phyloP scores from a whole-genome alignment of 306 rosid species.

The Astragalus glycyphyllos region DNA sequence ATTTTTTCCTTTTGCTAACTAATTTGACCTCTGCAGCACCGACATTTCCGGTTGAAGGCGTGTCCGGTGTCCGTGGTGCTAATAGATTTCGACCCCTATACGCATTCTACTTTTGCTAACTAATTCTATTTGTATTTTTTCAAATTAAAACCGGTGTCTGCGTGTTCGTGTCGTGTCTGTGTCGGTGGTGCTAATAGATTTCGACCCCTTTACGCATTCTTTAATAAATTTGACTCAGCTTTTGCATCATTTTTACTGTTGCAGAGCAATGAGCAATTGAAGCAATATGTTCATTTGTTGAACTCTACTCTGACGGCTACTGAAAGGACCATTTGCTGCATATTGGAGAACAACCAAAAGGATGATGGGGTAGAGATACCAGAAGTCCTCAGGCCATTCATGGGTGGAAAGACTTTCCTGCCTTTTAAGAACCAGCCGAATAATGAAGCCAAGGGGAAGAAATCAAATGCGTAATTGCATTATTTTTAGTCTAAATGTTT shows the following conservation, averaged over 20 bases:
- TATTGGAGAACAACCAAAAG: conserved; percentile 91
- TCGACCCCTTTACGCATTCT: not conserved
- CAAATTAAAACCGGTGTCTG: too few species aligned
- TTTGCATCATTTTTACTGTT: conserved; percentile 36
- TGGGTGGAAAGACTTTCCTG: conserved; percentile 82
- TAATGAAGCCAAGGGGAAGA: conserved; percentile 92
- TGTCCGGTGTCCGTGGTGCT: too few species aligned
- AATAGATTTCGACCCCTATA: too few species aligned
- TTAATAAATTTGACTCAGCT: conserved; percentile 29
- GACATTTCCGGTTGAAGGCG: too few species aligned
- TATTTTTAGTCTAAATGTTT: conserved; percentile 44
- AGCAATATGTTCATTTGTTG: conserved; percentile 85
- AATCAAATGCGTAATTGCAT: conserved; percentile 85
- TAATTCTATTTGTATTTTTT: too few species aligned
- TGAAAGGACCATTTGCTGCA: conserved; percentile 93
- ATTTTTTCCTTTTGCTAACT: conserved; percentile 11
- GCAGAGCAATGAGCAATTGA: conserved; percentile 84
- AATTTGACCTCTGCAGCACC: conserved; percentile 11
- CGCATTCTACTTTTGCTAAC: too few species aligned
- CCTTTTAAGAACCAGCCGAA: conserved; percentile 76
- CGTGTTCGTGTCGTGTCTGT: too few species aligned
- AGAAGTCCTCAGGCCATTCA: conserved; percentile 65
- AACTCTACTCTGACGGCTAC: conserved; percentile 98
- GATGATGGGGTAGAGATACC: conserved; percentile 93
- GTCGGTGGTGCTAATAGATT: not conserved